phyloP scores from a whole-genome alignment of 306 rosid species.

The Abrus pulchellus region DNA sequence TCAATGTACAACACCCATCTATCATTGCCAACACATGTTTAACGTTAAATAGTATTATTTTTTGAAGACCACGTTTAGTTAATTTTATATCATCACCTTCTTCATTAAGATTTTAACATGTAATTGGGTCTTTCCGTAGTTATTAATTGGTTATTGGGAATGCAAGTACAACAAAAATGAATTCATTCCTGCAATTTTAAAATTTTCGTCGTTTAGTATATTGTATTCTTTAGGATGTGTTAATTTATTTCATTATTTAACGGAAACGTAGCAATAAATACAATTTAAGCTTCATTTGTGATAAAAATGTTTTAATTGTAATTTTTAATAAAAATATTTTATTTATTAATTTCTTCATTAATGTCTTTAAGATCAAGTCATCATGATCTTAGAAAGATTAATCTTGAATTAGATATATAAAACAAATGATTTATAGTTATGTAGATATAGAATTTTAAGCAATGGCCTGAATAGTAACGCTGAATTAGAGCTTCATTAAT shows the following conservation, averaged over 20 bases:
- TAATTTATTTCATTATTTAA: too few species aligned
- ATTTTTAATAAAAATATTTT: too few species aligned
- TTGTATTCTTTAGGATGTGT: too few species aligned
- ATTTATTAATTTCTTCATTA: too few species aligned
- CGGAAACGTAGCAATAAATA: too few species aligned
- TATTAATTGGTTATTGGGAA: not conserved
- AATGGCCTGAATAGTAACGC: not conserved
- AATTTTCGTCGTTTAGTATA: too few species aligned
- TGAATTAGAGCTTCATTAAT: not conserved
- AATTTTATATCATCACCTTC: too few species aligned
- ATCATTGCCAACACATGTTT: not conserved
- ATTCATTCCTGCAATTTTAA: too few species aligned
- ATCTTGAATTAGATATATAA: not conserved
- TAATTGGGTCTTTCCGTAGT: not conserved
- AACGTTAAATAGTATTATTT: too few species aligned
- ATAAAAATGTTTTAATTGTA: not conserved
- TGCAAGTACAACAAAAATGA: not conserved
- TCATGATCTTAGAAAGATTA: not conserved
- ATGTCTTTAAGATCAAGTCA: too few species aligned
- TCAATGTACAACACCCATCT: not conserved
- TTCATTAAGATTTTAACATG: not conserved
- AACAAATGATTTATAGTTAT: not conserved
- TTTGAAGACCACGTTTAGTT: too few species aligned
- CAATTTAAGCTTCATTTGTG: not conserved
- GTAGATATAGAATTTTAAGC: not conserved